Percentiles rank a stretch among this genome's conserved stretches.
phyloP scores from a whole-genome alignment of 768 basidiomycete species.

The Hydnomerulius pinastri region DNA sequence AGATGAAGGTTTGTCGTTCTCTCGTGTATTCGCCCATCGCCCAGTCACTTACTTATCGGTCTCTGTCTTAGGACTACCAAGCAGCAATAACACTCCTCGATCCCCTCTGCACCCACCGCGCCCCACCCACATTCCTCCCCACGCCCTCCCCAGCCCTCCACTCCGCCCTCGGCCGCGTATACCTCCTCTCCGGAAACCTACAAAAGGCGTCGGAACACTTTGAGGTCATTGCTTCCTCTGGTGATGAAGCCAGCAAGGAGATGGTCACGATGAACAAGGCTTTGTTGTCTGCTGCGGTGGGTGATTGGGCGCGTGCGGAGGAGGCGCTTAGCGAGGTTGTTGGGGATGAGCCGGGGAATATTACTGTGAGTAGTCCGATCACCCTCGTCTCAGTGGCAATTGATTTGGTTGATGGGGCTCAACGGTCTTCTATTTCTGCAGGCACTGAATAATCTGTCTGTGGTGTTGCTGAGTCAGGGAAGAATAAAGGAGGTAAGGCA shows the following conservation, averaged over 20 bases:
- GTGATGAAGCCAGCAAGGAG: constrained; percentile 41
- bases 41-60: not conserved
- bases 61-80: constrained; percentile 54
- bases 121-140: constrained; percentile 11
- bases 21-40: not conserved
- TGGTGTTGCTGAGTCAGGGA: constrained; percentile 70
- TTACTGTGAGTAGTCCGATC: constrained; percentile 45
- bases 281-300: constrained; percentile 64
- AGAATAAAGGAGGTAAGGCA: constrained; percentile 63
- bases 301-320: constrained; percentile 64
- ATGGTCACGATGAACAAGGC: constrained; percentile 65
- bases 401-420: not conserved
- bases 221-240: constrained; percentile 39
- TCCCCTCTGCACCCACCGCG: constrained; percentile 55
- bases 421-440: constrained; percentile 19
- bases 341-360: constrained; percentile 57
- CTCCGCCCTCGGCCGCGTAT: constrained; percentile 71
- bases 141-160: constrained; percentile 54
- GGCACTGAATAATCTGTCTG: constrained; percentile 80
- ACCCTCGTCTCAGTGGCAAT: not conserved
- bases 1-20: constrained; percentile 66
- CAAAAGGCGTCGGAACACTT: constrained; percentile 61
- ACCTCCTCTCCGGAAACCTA: constrained; percentile 74
- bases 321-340: constrained; percentile 46
- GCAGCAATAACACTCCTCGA: constrained; percentile 70